Conservation (phyloP, 2,329 filamentous ascomycete species). For the Arthrobotrys conoides region DNA sequence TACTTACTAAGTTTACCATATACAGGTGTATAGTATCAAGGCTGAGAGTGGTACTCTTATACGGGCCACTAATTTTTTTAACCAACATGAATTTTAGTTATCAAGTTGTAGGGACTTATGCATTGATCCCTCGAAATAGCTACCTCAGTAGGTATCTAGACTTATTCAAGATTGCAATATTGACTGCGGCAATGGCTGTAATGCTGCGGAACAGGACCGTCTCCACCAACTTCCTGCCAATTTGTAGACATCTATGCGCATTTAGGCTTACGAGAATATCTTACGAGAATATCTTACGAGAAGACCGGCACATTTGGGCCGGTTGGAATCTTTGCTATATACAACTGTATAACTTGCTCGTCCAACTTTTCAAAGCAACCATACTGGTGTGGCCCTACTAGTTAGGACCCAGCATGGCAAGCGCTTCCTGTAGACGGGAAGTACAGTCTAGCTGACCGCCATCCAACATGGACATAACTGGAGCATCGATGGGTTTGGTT, state of each 20-base stretch:
- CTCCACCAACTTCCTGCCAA: background rate
- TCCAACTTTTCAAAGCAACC: background rate
- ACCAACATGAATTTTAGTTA: background rate
- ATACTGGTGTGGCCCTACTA: background rate
- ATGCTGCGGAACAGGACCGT: background rate
- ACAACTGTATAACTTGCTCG: background rate
- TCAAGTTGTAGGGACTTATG: no score
- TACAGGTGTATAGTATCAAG: no score
- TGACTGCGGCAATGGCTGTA: background rate
- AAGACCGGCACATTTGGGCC: no score
- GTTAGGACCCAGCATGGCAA: conserved; percentile 9
- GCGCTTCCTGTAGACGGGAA: conserved; percentile 9
- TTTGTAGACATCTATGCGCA: background rate
- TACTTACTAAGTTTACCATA: no score
- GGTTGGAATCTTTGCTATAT: background rate
- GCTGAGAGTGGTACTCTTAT: no score
- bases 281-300: background rate
- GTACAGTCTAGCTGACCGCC: background rate
- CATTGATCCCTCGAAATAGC: no score
- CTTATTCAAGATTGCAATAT: background rate
- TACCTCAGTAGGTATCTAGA: no score
- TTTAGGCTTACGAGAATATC: background rate
- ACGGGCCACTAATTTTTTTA: no score
- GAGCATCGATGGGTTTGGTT: background rate
- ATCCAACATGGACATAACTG: background rate